phyloP scores from a whole-genome alignment of 371 early-diverging fungal genomes.

The Apophysomyces variabilis region DNA sequence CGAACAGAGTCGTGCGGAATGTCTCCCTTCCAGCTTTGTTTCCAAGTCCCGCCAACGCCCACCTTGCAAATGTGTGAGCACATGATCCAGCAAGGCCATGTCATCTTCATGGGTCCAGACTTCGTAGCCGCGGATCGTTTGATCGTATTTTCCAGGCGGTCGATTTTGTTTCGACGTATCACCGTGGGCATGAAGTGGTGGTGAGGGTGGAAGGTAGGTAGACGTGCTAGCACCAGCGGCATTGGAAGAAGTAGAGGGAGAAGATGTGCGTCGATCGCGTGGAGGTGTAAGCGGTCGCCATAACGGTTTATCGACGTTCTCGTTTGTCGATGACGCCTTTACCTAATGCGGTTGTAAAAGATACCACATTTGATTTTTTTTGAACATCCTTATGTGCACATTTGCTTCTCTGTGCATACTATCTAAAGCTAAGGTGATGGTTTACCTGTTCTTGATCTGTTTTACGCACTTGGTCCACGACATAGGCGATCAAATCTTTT shows the following conservation, averaged over 20 bases:
- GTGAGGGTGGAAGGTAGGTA: slow-evolving; percentile 2
- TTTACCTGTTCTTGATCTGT: slow-evolving; percentile 8
- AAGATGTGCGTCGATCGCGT: slow-evolving; percentile 12
- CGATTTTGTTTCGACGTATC: background rate
- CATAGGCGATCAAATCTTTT: slow-evolving; percentile 31
- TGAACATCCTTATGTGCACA: slow-evolving; percentile 1
- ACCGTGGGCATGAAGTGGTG: background rate
- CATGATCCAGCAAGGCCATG: slow-evolving; percentile 25
- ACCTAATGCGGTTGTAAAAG: slow-evolving; percentile 8
- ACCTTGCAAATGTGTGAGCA: slow-evolving; percentile 20
- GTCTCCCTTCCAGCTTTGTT: slow-evolving; percentile 26
- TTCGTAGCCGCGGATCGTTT: slow-evolving; percentile 48
- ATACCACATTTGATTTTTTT: slow-evolving; percentile 12
- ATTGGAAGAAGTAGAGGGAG: background rate
- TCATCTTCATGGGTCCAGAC: slow-evolving; percentile 33
- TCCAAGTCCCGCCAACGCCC: slow-evolving; percentile 27
- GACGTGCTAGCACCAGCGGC: background rate
- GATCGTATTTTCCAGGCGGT: slow-evolving; percentile 34
- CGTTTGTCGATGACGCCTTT: slow-evolving; percentile 1
- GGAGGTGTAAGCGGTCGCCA: slow-evolving; percentile 30
- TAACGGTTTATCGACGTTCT: background rate
- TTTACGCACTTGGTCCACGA: slow-evolving; percentile 22
- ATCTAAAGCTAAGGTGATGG: background rate
- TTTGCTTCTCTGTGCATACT: background rate
- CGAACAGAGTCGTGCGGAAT: slow-evolving; percentile 21